Conservation (phyloP, 2,329 filamentous ascomycete species). For the Ambrosiella beaveri region DNA sequence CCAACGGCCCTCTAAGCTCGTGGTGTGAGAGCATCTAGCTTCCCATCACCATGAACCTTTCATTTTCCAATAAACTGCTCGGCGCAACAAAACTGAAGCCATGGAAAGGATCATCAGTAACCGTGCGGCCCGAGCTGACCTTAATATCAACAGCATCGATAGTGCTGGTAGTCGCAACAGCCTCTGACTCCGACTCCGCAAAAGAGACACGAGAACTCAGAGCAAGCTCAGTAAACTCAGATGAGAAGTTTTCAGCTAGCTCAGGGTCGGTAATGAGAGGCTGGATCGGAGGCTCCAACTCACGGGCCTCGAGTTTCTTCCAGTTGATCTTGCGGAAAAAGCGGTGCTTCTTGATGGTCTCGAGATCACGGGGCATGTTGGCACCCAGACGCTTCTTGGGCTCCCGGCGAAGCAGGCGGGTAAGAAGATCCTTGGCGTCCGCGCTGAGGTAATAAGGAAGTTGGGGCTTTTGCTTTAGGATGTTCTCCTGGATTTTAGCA, state of each 20-base stretch:
- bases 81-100: conserved; percentile 48
- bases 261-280: conserved; percentile 92
- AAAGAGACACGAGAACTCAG: conserved; percentile 42
- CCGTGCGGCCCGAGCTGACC: conserved; percentile 17
- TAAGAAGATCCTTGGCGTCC: conserved; percentile 88
- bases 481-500: conserved; percentile 89
- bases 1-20: neutral
- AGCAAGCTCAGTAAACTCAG: conserved; percentile 76
- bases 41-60: conserved; percentile 22
- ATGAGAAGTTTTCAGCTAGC: conserved; percentile 86
- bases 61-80: conserved; percentile 36
- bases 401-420: conserved; percentile 77
- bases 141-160: neutral
- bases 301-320: conserved; percentile 65
- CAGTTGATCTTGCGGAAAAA: conserved; percentile 98
- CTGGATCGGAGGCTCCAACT: conserved; percentile 75
- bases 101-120: conserved; percentile 38
- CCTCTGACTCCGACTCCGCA: conserved; percentile 17
- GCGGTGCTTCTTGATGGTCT: conserved; percentile 72
- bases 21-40: conserved; percentile 6
- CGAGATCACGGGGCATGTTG: conserved; percentile 76
- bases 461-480: conserved; percentile 76
- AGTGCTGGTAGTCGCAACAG: neutral
- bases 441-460: conserved; percentile 81
- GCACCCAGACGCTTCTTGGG: conserved; percentile 76